phyloP scores from a whole-genome alignment of 2,329 filamentous ascomycete genomes.

The Elsinoe ampelina region DNA sequence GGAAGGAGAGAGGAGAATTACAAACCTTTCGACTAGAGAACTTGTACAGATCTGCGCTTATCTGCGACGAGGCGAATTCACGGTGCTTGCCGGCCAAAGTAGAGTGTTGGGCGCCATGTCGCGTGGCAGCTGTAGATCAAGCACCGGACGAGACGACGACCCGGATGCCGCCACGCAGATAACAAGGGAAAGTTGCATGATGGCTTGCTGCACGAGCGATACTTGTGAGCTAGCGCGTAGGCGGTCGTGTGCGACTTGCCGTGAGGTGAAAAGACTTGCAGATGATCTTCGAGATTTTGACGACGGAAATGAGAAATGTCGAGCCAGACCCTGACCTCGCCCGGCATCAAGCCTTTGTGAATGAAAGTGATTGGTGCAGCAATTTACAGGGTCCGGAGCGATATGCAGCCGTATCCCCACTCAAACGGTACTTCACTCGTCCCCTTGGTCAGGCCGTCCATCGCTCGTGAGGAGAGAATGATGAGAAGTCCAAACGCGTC shows the following conservation, averaged over 20 bases:
- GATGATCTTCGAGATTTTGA: background rate
- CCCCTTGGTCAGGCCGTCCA: background rate
- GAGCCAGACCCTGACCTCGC: slow-evolving; percentile 1
- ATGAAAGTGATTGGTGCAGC: slow-evolving; percentile 2
- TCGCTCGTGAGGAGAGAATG: background rate
- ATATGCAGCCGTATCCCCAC: slow-evolving; percentile 5
- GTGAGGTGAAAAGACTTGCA: background rate
- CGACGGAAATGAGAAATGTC: background rate
- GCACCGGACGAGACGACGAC: background rate
- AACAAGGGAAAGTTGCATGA: background rate
- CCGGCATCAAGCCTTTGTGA: background rate
- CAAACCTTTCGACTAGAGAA: background rate
- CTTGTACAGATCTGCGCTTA: background rate
- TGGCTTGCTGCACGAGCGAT: background rate
- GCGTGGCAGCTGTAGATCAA: slow-evolving; percentile 1
- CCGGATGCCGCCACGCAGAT: background rate
- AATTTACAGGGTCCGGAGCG: background rate
- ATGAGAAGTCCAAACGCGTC: too few species aligned
- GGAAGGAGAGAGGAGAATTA: background rate
- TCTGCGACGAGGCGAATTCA: background rate
- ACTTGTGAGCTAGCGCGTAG: background rate
- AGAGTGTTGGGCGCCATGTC: slow-evolving; percentile 1
- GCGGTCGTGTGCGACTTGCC: background rate
- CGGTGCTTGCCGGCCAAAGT: background rate
- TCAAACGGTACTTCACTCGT: background rate